phyloP scores from a whole-genome alignment of 2,329 filamentous ascomycete species.

The Paracamarosporium sp. region DNA sequence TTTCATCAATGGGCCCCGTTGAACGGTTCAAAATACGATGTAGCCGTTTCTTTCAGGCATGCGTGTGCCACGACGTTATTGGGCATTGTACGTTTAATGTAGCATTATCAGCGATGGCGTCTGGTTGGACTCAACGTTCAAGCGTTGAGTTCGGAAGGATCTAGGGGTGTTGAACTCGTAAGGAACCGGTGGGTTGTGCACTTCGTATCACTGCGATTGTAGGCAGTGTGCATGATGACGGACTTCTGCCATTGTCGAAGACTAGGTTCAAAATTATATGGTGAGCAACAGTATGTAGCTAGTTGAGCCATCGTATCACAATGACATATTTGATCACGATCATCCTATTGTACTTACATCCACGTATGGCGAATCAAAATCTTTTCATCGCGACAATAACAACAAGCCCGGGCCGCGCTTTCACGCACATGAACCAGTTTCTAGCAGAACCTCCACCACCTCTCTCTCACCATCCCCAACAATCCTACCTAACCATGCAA shows the following conservation, averaged over 20 bases:
- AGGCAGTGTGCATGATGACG: neutral
- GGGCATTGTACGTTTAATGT: slow-evolving; percentile 12
- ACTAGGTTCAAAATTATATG: neutral
- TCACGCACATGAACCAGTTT: too few relatives aligned
- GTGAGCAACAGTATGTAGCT: too few relatives aligned
- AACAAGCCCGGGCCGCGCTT: too few relatives aligned
- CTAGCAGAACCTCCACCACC: too few relatives aligned
- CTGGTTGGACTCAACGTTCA: slow-evolving; percentile 7
- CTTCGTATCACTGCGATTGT: neutral
- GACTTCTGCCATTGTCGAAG: neutral
- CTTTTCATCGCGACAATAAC: too few relatives aligned
- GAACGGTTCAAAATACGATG: neutral
- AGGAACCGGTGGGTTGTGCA: neutral
- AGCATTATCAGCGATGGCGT: slow-evolving; percentile 33
- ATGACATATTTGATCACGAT: neutral
- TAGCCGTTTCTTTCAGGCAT: neutral
- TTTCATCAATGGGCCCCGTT: neutral
- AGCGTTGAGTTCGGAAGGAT: neutral
- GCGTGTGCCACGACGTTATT: neutral
- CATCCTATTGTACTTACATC: too few relatives aligned
- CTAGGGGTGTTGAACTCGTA: neutral
- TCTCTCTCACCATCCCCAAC: too few relatives aligned
- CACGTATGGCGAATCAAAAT: too few relatives aligned
- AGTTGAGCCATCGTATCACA: neutral
- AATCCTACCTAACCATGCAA: too few relatives aligned